phyloP scores from a whole-genome alignment of 2,329 filamentous ascomycete genomes.

The Alternaria brassicicola region DNA sequence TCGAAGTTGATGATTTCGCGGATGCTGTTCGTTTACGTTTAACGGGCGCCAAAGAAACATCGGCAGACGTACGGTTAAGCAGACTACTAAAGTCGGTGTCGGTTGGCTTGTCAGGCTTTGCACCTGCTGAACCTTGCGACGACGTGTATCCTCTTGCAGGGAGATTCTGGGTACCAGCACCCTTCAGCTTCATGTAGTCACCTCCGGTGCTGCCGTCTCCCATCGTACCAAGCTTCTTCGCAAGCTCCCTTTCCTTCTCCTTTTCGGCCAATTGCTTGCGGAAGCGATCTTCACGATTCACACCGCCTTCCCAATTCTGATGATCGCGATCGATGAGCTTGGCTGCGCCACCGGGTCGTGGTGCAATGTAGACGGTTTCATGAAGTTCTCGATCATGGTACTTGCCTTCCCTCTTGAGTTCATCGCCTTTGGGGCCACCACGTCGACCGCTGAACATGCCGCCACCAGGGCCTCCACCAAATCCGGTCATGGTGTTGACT shows the following conservation, averaged over 20 bases:
- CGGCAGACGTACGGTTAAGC: constrained; percentile 51
- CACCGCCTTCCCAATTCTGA: constrained; percentile 53
- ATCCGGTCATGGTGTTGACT: constrained; percentile 71
- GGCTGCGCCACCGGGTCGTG: constrained; percentile 58
- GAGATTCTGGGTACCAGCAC: constrained; percentile 24
- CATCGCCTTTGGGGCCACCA: constrained; percentile 32
- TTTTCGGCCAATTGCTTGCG: constrained; percentile 68
- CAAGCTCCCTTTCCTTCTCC: constrained; percentile 76
- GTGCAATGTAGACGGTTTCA: constrained; percentile 54
- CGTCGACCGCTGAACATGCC: constrained; percentile 42
- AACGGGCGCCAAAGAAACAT: constrained; percentile 51
- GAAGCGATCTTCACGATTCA: constrained; percentile 69
- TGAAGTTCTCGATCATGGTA: constrained; percentile 66
- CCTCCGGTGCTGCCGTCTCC: constrained; percentile 68
- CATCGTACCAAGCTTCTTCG: constrained; percentile 67
- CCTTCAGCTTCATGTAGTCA: constrained; percentile 68
- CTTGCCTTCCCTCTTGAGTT: constrained; percentile 43
- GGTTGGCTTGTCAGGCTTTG: constrained; percentile 24
- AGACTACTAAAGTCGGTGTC: constrained; percentile 50
- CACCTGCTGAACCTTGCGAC: constrained; percentile 21
- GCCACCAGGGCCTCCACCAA: constrained; percentile 43
- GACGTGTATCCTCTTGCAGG: constrained; percentile 25
- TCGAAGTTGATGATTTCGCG: constrained; percentile 38
- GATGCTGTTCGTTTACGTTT: constrained; percentile 51
- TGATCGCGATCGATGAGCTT: constrained; percentile 68